Evolutionary conservation across 2,329 filamentous ascomycete genomes (phyloP).

Genomic region (Sporothrix variecibatus): DNA sequence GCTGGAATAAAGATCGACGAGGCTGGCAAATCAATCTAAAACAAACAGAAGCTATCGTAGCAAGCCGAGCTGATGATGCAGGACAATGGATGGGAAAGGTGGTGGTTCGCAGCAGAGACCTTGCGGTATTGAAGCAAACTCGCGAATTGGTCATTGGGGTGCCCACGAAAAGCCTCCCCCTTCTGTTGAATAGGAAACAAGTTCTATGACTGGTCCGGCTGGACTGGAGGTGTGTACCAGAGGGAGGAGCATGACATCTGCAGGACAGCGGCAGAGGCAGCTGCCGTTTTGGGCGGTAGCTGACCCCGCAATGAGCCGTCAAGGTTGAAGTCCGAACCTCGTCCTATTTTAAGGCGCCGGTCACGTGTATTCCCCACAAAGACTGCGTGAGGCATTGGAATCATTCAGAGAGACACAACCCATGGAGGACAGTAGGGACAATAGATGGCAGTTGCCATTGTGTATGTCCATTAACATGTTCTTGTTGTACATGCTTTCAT

Average conservation of each 20-base stretch:
- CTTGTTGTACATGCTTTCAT: background rate
- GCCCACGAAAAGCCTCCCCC: background rate
- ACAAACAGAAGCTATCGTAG: background rate
- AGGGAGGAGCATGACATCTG: slow-evolving; percentile 12
- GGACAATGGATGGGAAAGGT: background rate
- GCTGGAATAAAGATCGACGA: background rate
- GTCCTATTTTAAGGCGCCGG: background rate
- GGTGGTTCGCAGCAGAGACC: background rate
- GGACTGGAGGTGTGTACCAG: background rate
- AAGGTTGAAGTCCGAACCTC: background rate
- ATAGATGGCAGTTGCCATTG: background rate
- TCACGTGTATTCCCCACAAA: background rate
- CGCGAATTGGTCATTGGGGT: slow-evolving; percentile 12
- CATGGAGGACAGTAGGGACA: too few species aligned
- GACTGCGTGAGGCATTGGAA: background rate
- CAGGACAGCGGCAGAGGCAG: background rate
- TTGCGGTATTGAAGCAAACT: background rate
- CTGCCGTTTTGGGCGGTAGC: slow-evolving; percentile 1
- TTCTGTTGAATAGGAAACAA: background rate
- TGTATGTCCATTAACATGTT: background rate
- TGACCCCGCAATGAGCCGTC: background rate
- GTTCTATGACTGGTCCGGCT: background rate
- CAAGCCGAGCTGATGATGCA: background rate
- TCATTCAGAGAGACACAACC: background rate
- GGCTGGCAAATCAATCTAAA: background rate